Conservation (phyloP, 106 monocot species). For the Allium fistulosum region DNA sequence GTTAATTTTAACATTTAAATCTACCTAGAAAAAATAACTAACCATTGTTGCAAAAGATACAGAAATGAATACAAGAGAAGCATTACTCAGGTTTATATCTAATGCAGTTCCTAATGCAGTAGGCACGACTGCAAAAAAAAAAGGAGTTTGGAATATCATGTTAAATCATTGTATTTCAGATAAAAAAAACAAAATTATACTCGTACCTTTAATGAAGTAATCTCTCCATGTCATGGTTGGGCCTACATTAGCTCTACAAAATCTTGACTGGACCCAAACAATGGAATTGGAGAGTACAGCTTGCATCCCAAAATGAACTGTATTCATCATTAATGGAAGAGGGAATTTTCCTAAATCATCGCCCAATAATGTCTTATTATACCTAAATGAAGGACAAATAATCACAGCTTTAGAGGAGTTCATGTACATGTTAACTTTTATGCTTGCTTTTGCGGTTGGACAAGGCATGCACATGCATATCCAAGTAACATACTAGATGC, state of each 20-base stretch:
- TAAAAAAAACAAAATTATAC: background rate
- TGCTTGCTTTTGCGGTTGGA: too few species aligned
- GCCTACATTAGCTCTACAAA: background rate
- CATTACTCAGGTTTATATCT: slow-evolving; percentile 94
- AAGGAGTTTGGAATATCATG: background rate
- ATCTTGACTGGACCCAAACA: slow-evolving; percentile 27
- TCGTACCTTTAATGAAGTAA: slow-evolving; percentile 75
- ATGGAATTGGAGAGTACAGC: slow-evolving; percentile 61
- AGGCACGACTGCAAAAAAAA: slow-evolving; percentile 62
- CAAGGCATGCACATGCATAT: too few species aligned
- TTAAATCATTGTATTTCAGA: too few species aligned
- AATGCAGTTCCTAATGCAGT: slow-evolving; percentile 75
- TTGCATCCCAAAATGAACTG: slow-evolving; percentile 86
- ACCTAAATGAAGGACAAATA: slow-evolving; percentile 20
- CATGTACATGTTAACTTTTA: too few species aligned
- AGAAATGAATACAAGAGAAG: slow-evolving; percentile 86
- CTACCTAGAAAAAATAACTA: slow-evolving; percentile 12
- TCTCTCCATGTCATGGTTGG: slow-evolving; percentile 71
- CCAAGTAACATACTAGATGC: too few species aligned
- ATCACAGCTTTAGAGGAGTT: too few species aligned
- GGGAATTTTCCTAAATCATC: slow-evolving; percentile 77
- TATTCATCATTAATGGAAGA: slow-evolving; percentile 91
- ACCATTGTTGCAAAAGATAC: slow-evolving; percentile 99
- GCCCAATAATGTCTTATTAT: slow-evolving; percentile 90
- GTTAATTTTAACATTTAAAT: background rate